Base-by-base conservation (phyloP, 2,329 filamentous ascomycete species). In the Pseudogymnoascus destructans region DNA sequence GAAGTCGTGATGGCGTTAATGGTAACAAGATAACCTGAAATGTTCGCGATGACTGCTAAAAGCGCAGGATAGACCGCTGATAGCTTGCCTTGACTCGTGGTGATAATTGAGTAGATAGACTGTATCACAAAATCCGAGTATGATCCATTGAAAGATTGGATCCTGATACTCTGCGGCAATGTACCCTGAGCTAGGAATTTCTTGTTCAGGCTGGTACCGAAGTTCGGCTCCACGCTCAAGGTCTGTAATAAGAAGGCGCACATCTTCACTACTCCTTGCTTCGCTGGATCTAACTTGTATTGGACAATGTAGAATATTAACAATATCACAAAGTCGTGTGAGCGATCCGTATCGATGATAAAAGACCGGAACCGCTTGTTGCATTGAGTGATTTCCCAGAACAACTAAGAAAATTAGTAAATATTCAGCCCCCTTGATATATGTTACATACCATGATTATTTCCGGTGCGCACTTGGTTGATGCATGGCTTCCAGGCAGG, bases 241-340 rank as follows among this genome's bases (percentile, higher is more conserved):
- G 93, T 97, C 72, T 98, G 93, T 38, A 98, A 74, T 42, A 97
- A 79, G 70, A 98, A 97, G n/a, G 95, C 85, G 71, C 93, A 96
- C 90, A 97, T 96, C 58, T 93, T 82, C 23, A 97, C 89, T 1
- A 96, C 79, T 0, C 93, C 93, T 70, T 96, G 91, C 70, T 92
- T 95, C 1, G 90, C 84, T 17, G 86, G 75, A 67, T 97, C 92
- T 40, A 83, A 81, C 68, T 89, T 90, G 70, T 93, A 87, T 69
- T 95, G 90, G 52, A 95, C 82, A 3, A 91, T 89, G 69, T 97
- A 96, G 73, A 95, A 98, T 3, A 97, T 74, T 38, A 95, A 84
- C 17, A 97, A 76, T 10, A 97, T 82, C 57, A 96, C 79, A 71
- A 97, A 96, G 69, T 98, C 93, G 67, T 96, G 89, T 0, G 88